Conservation (phyloP, 306 rosid species). For the Lathyrus tuberosus region DNA sequence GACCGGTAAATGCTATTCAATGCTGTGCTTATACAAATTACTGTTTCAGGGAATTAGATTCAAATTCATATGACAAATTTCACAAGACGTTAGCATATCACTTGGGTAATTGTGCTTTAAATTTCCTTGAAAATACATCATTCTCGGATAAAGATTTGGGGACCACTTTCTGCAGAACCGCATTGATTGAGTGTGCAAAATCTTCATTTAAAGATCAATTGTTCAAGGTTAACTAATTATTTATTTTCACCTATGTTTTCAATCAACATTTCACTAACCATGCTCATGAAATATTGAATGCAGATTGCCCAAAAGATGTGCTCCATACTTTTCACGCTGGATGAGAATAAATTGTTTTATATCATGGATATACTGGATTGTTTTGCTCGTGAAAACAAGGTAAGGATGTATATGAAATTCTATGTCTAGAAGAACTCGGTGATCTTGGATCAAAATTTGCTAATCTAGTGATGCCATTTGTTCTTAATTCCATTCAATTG, state of each 20-base stretch:
- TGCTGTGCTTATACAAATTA: constrained; percentile 13
- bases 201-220: constrained; percentile 67
- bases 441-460: constrained; percentile 18
- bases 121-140: constrained; percentile 51
- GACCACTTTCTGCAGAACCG: constrained; percentile 43
- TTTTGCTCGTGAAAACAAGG: constrained; percentile 61
- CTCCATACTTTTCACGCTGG: constrained; percentile 57
- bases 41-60: constrained; percentile 66
- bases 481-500: constrained; percentile 20
- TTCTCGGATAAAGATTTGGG: constrained; percentile 44
- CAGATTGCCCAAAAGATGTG: constrained; percentile 71
- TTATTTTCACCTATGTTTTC: constrained; percentile 15
- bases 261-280: neutral
- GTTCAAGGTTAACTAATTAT: constrained; percentile 55
- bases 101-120: constrained; percentile 61
- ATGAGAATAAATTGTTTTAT: constrained; percentile 41
- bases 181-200: constrained; percentile 63
- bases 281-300: constrained; percentile 45
- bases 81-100: constrained; percentile 55
- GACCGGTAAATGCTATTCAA: too few relatives aligned
- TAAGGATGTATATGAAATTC: constrained; percentile 33
- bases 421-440: neutral
- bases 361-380: constrained; percentile 62
- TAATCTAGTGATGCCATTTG: neutral
- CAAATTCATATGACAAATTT: constrained; percentile 58